Base-by-base conservation (phyloP, 1,139 yeast species). In the Saccharomycopsis phalli region DNA sequence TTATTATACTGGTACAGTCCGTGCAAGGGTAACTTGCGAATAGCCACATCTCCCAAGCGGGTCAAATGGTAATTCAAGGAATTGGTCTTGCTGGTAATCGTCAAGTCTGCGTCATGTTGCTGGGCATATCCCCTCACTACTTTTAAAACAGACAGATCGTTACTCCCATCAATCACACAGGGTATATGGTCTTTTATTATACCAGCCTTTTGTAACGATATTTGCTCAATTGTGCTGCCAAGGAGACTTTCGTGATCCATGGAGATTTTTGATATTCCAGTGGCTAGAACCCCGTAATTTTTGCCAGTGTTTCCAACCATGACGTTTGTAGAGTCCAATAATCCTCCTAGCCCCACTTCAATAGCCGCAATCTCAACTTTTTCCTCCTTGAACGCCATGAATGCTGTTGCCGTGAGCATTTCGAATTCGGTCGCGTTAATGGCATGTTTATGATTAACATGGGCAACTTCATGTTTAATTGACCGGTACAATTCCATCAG, bases 331-430 rank as follows among this genome's bases (percentile, higher is more conserved):
- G 96, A 87, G 59, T 88, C 97, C 28, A 78, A 58, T 31, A 83
- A 58, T 0, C 97, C 97, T 2, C 97, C 97, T 4, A 88, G 63
- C 0, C 97, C 97, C 2, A 86, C 95, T 55, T 88, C 97, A 25
- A 88, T 61, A 1, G 87, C 73, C 1, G 94, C 95, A 48, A 81
- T 60, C 27, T 78, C 76, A 2, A 86, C 81, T 10, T 66, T 59
- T 37, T 69, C 68, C 6, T 68, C 54, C 36, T 68, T 69, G 57
- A 88, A 88, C 27, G 83, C 74, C 53, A 79, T 73, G 50, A 83
- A 76, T 1, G 96, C 96, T 0, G 82, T 74, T 11, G 86, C 91
- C 0, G 96, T 84, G 38, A 84, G 62, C 2, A 83, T 54, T 56
- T 88, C 97, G 59, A 88, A 88, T 55, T 86, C 94, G 0, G 95